Percentiles rank a stretch among this genome's conserved stretches.
Evolutionary conservation across 2,329 filamentous ascomycete genomes (phyloP).

Genomic region (Paraphaeosphaeria sporulosa): DNA sequence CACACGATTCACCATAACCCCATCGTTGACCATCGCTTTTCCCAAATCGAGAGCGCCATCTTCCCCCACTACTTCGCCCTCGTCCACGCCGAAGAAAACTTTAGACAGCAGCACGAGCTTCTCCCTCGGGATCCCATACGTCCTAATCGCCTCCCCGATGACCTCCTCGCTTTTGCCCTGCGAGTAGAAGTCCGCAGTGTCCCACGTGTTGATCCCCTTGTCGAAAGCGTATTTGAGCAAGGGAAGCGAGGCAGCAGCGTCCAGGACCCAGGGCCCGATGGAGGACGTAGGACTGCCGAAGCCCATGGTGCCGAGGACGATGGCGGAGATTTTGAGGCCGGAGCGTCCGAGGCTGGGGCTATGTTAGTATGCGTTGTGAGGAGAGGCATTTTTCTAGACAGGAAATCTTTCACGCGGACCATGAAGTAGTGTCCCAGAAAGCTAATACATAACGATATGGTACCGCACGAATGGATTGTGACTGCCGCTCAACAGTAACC

Average conservation of each 20-base stretch:
- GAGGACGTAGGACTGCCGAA: slow-evolving; percentile 52
- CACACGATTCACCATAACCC: slow-evolving; percentile 43
- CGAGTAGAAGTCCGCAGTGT: slow-evolving; percentile 44
- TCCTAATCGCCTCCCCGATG: slow-evolving; percentile 36
- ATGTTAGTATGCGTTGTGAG: not conserved
- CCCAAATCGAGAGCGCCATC: not conserved
- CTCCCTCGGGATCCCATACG: slow-evolving; percentile 36
- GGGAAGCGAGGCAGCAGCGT: slow-evolving; percentile 48
- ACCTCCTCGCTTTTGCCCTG: slow-evolving; percentile 41
- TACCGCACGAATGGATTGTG: too few species aligned
- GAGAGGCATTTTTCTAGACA: too few species aligned
- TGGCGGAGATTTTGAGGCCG: slow-evolving; percentile 66
- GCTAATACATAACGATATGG: too few species aligned
- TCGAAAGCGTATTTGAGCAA: slow-evolving; percentile 53
- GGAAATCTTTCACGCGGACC: too few species aligned
- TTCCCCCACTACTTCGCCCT: not conserved
- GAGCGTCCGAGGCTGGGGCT: slow-evolving; percentile 59
- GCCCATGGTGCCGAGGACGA: slow-evolving; percentile 69
- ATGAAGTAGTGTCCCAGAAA: too few species aligned
- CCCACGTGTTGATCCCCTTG: slow-evolving; percentile 55
- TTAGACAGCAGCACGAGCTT: slow-evolving; percentile 44
- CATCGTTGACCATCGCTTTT: slow-evolving; percentile 20
- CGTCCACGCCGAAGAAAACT: slow-evolving; percentile 13
- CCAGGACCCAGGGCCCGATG: slow-evolving; percentile 35
- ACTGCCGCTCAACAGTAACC: too few species aligned